phyloP scores from a whole-genome alignment of 805 yeast genomes.

The Teunomyces tritomae region DNA sequence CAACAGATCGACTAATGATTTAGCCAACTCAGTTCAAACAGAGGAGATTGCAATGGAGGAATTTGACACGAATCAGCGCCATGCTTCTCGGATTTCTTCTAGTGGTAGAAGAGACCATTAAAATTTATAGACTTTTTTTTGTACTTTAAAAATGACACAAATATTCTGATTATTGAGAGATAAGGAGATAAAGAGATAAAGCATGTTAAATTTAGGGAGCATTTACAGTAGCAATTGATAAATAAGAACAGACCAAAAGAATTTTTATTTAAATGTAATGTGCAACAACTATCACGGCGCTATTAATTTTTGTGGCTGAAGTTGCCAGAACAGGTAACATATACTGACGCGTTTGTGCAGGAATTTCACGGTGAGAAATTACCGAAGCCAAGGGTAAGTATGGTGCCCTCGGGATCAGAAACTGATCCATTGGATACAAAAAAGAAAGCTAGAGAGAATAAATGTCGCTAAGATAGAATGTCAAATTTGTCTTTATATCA shows the following conservation, averaged over 20 bases:
- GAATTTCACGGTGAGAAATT: neutral
- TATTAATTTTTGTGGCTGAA: neutral
- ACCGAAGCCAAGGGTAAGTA: too few species aligned
- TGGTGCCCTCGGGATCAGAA: too few species aligned
- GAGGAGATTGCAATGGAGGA: slow-evolving; percentile 54
- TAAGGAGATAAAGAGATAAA: neutral
- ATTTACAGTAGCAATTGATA: too few species aligned
- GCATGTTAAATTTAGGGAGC: too few species aligned
- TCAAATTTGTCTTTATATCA: neutral
- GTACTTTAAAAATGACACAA: neutral
- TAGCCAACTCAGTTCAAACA: slow-evolving; percentile 35
- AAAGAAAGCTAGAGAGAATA: neutral
- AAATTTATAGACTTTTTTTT: neutral
- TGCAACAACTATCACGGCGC: neutral
- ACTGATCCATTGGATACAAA: neutral
- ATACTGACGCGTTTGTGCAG: neutral
- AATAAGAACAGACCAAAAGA: too few species aligned
- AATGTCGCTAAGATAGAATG: too few species aligned
- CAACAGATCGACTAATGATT: slow-evolving; percentile 29
- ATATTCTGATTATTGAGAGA: neutral
- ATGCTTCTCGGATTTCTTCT: slow-evolving; percentile 21
- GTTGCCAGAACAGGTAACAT: neutral
- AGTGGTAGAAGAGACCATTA: slow-evolving; percentile 11
- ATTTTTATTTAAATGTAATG: neutral
- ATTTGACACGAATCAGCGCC: slow-evolving; percentile 22